Percentiles rank a stretch among this genome's conserved stretches.
These are phyloP conservation scores for Podaxis pistillaris DNA, from an alignment of 768 basidiomycete genomes.

Conservation along the genomic window DNA sequence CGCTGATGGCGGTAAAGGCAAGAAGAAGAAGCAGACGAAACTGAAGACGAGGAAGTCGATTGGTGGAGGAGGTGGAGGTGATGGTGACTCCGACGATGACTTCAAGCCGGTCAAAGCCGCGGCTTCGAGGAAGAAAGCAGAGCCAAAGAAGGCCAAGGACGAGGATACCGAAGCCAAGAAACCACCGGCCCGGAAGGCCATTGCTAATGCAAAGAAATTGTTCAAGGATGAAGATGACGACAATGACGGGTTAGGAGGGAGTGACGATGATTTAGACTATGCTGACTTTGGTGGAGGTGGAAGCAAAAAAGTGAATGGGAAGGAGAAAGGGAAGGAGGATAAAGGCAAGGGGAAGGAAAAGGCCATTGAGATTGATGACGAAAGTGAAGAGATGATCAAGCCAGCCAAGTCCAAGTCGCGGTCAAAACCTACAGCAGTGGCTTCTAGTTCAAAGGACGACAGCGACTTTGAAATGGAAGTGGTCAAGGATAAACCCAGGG, in stretches of 20 bases:
- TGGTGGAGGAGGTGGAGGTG: slow-evolving; percentile 24
- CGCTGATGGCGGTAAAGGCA: slow-evolving; percentile 39
- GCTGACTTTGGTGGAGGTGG: neutral
- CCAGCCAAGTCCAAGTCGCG: slow-evolving; percentile 10
- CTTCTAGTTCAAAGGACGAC: neutral
- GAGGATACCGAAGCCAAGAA: slow-evolving; percentile 19
- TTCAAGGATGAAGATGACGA: slow-evolving; percentile 16
- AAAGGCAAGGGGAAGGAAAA: slow-evolving; percentile 21
- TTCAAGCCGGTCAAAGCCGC: slow-evolving; percentile 48
- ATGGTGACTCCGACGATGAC: slow-evolving; percentile 40
- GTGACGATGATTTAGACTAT: slow-evolving; percentile 10
- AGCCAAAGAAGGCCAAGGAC: slow-evolving; percentile 25
- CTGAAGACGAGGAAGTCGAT: slow-evolving; percentile 50
- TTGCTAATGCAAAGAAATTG: slow-evolving; percentile 20
- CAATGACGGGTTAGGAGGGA: neutral
- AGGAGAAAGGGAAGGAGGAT: neutral
- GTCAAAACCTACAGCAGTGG: neutral
- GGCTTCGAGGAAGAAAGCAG: slow-evolving; percentile 36
- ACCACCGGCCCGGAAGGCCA: slow-evolving; percentile 16
- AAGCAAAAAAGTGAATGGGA: neutral
- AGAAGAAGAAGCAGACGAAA: slow-evolving; percentile 46
- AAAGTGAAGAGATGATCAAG: slow-evolving; percentile 14
- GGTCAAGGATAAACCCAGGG: neutral
- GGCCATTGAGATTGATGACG: slow-evolving; percentile 21
- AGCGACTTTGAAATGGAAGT: slow-evolving; percentile 13